Evolutionary conservation across 1,284 basidiomycete species (phyloP).

Genomic region (Waitea zeae): DNA sequence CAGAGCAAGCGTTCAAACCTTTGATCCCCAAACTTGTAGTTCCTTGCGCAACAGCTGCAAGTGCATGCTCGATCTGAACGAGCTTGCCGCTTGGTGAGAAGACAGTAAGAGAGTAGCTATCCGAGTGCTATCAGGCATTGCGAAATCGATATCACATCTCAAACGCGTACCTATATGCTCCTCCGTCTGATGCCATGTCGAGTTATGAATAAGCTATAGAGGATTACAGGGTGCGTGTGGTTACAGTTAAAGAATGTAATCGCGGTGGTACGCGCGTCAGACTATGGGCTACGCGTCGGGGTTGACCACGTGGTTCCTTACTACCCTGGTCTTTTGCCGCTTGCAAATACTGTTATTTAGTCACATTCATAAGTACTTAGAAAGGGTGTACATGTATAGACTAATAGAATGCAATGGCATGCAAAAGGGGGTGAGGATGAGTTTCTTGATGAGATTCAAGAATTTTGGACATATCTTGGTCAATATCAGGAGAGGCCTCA

Average conservation of each 20-base stretch:
- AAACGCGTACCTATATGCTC: constrained; percentile 54
- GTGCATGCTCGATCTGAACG: constrained; percentile 98
- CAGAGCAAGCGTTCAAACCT: constrained; percentile 32
- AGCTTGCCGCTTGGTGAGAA: constrained; percentile 98
- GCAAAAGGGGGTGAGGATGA: constrained; percentile 85
- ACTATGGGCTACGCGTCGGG: no score
- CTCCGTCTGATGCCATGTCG: no score
- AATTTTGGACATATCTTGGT: constrained; percentile 82
- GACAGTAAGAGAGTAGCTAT: constrained; percentile 94
- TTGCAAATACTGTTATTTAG: no score
- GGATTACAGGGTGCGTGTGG: no score
- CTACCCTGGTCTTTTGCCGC: no score
- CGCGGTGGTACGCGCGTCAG: no score
- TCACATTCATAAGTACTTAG: no score
- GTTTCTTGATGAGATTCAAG: constrained; percentile 71
- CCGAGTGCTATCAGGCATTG: constrained; percentile 2
- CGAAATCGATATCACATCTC: constrained; percentile 7
- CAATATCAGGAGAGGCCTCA: constrained; percentile 72
- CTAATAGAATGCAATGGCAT: constrained; percentile 83
- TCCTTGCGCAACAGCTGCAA: constrained; percentile 93
- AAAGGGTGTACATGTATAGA: no score
- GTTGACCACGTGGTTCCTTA: no score
- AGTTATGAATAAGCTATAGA: no score
- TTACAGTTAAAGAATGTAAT: no score
- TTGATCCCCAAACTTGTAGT: constrained; percentile 98